Conservation (phyloP, 2,329 filamentous ascomycete genomes). For the Ceratocystis destructans region DNA sequence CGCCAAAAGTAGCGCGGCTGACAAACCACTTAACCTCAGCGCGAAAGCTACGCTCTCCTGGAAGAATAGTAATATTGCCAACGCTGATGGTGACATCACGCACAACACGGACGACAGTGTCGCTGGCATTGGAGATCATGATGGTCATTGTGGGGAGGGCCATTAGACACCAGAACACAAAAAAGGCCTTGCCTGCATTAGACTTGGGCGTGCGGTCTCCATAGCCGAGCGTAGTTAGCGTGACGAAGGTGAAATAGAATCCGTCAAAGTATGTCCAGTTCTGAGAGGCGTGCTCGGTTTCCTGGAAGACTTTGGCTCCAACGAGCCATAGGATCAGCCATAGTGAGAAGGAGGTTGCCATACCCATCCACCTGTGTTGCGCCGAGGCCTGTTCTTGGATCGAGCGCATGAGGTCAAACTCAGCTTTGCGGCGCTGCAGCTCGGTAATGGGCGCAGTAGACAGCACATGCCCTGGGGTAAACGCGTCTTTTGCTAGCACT, state of each 20-base stretch:
- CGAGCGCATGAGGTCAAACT: constrained; percentile 68
- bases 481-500: neutral
- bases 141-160: constrained; percentile 82
- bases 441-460: constrained; percentile 26
- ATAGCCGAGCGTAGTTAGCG: constrained; percentile 74
- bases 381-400: constrained; percentile 54
- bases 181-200: constrained; percentile 69
- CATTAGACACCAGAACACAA: constrained; percentile 83
- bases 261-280: constrained; percentile 63
- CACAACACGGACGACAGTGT: constrained; percentile 59
- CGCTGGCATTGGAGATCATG: constrained; percentile 67
- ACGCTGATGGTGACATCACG: constrained; percentile 42
- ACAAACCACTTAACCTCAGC: constrained; percentile 34
- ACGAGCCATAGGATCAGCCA: constrained; percentile 69
- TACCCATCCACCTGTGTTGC: constrained; percentile 60
- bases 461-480: neutral
- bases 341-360: constrained; percentile 51
- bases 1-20: constrained; percentile 32
- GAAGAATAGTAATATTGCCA: constrained; percentile 47
- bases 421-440: constrained; percentile 48
- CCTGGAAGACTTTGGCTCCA: constrained; percentile 60
- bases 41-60: constrained; percentile 38
- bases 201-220: constrained; percentile 66
- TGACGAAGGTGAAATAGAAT: constrained; percentile 76
- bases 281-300: constrained; percentile 39